phyloP scores from a whole-genome alignment of 306 rosid species.

The Quercus parvula region DNA sequence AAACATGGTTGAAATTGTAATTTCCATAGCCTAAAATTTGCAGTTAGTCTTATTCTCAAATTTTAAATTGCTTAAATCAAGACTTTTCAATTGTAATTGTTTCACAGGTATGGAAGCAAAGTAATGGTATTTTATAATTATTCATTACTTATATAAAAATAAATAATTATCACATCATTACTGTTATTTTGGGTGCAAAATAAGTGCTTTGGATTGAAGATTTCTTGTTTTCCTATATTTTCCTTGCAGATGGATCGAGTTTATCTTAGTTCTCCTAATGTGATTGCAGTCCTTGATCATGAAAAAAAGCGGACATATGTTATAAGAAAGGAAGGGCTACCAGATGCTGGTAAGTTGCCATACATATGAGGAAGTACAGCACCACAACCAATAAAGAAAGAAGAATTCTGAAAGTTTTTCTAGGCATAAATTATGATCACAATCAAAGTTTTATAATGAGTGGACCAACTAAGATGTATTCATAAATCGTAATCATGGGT shows the following conservation, averaged over 20 bases:
- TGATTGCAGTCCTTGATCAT: constrained; percentile 82
- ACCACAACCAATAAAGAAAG: background rate
- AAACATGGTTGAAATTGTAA: background rate
- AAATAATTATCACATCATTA: background rate
- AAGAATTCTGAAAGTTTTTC: background rate
- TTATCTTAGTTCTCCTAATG: constrained; percentile 73
- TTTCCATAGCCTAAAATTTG: background rate
- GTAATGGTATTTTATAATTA: no score
- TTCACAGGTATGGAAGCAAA: no score
- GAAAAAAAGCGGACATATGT: constrained; percentile 78
- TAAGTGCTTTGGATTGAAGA: background rate
- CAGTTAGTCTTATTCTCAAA: background rate
- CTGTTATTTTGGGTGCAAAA: background rate
- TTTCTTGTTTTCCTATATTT: constrained; percentile 3
- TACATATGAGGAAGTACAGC: background rate
- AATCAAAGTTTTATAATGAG: background rate
- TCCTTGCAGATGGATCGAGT: constrained; percentile 79
- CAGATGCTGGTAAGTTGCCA: constrained; percentile 76
- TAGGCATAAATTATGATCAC: background rate
- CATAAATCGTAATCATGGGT: background rate
- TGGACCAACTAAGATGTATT: background rate
- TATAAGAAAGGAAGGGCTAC: constrained; percentile 89
- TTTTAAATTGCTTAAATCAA: background rate
- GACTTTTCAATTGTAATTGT: no score
- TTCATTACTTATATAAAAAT: no score